A percentile compares a stretch with the other conserved stretches of the same genome.
phyloP scores from a whole-genome alignment of 768 basidiomycete genomes.

The Pisolithus orientalis region DNA sequence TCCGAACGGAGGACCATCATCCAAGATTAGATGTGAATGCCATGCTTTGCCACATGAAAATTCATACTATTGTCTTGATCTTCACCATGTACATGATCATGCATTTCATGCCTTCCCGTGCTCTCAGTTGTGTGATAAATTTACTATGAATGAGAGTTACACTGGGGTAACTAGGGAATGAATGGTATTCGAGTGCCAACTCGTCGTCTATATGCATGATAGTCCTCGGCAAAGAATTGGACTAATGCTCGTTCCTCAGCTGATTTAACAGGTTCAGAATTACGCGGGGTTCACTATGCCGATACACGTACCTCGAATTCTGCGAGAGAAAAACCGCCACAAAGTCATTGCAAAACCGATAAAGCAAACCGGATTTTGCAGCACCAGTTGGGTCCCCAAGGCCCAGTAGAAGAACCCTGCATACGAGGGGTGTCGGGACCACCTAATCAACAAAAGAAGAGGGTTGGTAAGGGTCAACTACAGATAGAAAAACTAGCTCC shows the following conservation, averaged over 20 bases:
- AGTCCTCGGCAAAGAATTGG: constrained; percentile 87
- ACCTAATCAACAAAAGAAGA: constrained; percentile 7
- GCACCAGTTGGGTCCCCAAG: constrained; percentile 83
- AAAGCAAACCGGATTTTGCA: constrained; percentile 81
- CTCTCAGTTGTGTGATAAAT: constrained; percentile 1
- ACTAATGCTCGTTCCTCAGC: constrained; percentile 79
- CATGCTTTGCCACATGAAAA: constrained; percentile 6
- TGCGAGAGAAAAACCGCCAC: constrained; percentile 80
- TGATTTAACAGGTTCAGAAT: constrained; percentile 25
- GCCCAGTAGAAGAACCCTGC: constrained; percentile 99
- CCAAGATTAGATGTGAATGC: constrained; percentile 32
- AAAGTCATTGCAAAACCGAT: constrained; percentile 59
- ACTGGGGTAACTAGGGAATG: constrained; percentile 45
- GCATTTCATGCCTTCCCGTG: constrained; percentile 15
- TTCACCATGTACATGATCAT: constrained; percentile 23
- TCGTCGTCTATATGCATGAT: constrained; percentile 62
- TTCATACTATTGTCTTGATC: constrained; percentile 16
- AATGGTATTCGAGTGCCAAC: constrained; percentile 91
- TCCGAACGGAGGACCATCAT: constrained; percentile 65
- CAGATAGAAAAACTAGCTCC: constrained; percentile 23
- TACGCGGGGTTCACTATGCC: neutral
- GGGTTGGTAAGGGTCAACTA: neutral
- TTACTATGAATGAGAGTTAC: neutral
- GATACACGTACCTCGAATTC: constrained; percentile 65
- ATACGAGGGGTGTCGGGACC: constrained; percentile 92